Conservation (phyloP, 1,284 basidiomycete genomes). For the Fomitiporia mediterranea region DNA sequence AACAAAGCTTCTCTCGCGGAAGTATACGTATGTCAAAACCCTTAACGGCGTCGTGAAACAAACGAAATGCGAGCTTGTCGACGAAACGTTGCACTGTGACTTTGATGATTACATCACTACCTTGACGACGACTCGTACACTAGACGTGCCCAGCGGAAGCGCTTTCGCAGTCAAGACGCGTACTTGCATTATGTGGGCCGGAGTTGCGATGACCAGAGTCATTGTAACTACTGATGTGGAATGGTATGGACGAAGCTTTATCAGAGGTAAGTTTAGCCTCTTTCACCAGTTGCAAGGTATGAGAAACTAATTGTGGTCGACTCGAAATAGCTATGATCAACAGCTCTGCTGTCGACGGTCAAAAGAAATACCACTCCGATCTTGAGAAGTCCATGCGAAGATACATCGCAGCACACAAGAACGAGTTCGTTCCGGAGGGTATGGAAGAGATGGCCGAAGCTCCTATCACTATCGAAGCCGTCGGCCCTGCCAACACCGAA, state of each 20-base stretch:
- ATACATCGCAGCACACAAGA: conserved; percentile 85
- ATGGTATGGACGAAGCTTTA: conserved; percentile 95
- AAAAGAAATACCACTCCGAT: conserved; percentile 84
- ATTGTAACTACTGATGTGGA: conserved; percentile 90
- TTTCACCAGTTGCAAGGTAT: neutral
- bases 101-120: conserved; percentile 82
- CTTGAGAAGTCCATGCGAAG: conserved; percentile 81
- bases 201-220: conserved; percentile 70
- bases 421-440: conserved; percentile 86
- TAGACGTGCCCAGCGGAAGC: conserved; percentile 90
- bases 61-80: conserved; percentile 90
- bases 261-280: conserved; percentile 65
- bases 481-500: conserved; percentile 15
- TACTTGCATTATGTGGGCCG: conserved; percentile 94
- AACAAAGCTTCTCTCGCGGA: conserved; percentile 70
- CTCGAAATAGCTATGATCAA: conserved; percentile 79
- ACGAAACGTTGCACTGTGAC: conserved; percentile 80
- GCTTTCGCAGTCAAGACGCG: conserved; percentile 92
- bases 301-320: neutral
- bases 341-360: conserved; percentile 89
- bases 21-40: conserved; percentile 96
- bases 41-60: conserved; percentile 84
- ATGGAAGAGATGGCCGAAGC: conserved; percentile 47
- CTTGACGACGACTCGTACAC: conserved; percentile 88
- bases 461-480: conserved; percentile 20